Conservation (phyloP, 2,329 filamentous ascomycete species). For the Geosmithia putterillii region DNA sequence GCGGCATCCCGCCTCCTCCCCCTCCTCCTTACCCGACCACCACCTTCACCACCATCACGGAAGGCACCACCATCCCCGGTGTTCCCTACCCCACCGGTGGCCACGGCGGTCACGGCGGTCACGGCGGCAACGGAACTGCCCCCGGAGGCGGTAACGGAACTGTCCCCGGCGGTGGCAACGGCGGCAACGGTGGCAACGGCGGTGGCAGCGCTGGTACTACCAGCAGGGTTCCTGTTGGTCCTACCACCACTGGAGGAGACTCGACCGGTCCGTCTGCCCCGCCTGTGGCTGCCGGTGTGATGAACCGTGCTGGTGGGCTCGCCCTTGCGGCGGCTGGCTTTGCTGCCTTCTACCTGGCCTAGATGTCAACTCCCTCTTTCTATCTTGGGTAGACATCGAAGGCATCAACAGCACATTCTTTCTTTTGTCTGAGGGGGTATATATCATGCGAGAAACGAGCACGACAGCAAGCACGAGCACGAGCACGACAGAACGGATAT, state of each 20-base stretch:
- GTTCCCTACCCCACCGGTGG: too few species aligned
- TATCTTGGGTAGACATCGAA: too few species aligned
- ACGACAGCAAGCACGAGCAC: too few species aligned
- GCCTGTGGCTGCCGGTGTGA: constrained; percentile 13
- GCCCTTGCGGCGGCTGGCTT: constrained; percentile 24
- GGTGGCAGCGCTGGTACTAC: not conserved
- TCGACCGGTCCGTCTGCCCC: constrained; percentile 8
- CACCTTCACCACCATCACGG: constrained; percentile 2
- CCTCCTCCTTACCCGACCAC: constrained; percentile 3
- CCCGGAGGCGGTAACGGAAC: not conserved
- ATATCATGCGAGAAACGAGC: too few species aligned
- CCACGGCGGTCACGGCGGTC: too few species aligned
- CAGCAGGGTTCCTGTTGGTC: not conserved
- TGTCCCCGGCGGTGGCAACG: not conserved
- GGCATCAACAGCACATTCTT: not conserved
- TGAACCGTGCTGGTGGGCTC: constrained; percentile 18
- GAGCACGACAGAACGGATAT: too few species aligned
- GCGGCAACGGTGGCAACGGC: not conserved
- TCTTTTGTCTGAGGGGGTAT: not conserved
- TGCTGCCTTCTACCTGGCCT: constrained; percentile 27
- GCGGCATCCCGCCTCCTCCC: constrained; percentile 1
- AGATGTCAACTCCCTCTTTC: constrained; percentile 6
- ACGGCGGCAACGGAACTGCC: too few species aligned
- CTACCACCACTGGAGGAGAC: constrained; percentile 1
- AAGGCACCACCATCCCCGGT: not conserved